Evolutionary conservation across 1,284 basidiomycete genomes (phyloP).

Genomic region (Apiotrichum brassicae): DNA sequence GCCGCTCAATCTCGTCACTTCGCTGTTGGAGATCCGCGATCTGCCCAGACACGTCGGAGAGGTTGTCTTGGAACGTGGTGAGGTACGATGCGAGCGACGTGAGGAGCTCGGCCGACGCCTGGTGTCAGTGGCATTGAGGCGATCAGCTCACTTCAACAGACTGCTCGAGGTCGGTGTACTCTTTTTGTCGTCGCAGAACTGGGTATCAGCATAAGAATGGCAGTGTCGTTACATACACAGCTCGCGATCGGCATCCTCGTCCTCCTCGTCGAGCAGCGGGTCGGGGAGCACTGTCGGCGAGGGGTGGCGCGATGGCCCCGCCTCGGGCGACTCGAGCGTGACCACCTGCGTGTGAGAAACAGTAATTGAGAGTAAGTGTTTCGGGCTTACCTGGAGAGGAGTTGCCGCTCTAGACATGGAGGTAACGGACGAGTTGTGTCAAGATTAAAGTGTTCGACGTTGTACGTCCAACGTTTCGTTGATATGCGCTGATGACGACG

Average conservation of each 20-base stretch:
- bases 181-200: slow-evolving; percentile 32
- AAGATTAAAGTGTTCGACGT: not conserved
- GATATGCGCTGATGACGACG: no score
- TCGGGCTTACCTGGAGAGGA: not conserved
- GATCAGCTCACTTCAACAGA: slow-evolving; percentile 31
- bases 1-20: slow-evolving; percentile 80
- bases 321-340: slow-evolving; percentile 11
- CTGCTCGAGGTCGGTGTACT: slow-evolving; percentile 37
- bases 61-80: slow-evolving; percentile 88
- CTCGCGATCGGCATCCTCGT: slow-evolving; percentile 23
- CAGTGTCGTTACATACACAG: slow-evolving; percentile 21
- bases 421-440: not conserved
- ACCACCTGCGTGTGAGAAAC: not conserved
- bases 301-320: slow-evolving; percentile 8
- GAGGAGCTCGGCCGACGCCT: slow-evolving; percentile 55
- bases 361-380: not conserved
- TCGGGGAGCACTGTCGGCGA: slow-evolving; percentile 12
- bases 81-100: slow-evolving; percentile 82
- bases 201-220: slow-evolving; percentile 11
- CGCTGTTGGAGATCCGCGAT: slow-evolving; percentile 87
- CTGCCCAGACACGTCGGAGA: slow-evolving; percentile 88
- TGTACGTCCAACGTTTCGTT: no score
- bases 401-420: not conserved
- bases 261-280: slow-evolving; percentile 24
- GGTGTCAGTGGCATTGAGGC: not conserved